These are phyloP conservation scores for Proliferodiscus dingleyae DNA, from an alignment of 2,329 filamentous ascomycete genomes.

Conservation along the genomic window DNA sequence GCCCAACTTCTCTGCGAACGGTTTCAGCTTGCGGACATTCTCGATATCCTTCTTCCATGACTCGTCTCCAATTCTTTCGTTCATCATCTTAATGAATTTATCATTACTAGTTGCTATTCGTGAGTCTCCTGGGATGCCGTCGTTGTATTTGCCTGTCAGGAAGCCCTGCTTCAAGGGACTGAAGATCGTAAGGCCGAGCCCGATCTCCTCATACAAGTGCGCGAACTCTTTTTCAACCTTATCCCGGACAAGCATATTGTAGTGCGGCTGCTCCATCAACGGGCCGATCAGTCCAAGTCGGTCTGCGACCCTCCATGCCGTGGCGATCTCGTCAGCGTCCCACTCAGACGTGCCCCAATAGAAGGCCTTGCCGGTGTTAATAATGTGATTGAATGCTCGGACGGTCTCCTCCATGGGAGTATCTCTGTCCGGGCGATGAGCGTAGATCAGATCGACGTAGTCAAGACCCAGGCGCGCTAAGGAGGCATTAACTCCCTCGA, in stretches of 20 bases:
- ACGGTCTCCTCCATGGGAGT: constrained; percentile 69
- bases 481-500: constrained; percentile 53
- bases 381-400: constrained; percentile 65
- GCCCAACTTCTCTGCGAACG: constrained; percentile 60
- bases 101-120: constrained; percentile 52
- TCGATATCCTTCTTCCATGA: constrained; percentile 52
- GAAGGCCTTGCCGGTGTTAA: constrained; percentile 62
- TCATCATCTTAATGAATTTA: constrained; percentile 41
- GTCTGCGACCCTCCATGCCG: constrained; percentile 57
- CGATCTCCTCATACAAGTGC: constrained; percentile 54
- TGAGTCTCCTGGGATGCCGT: constrained; percentile 56
- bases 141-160: constrained; percentile 63
- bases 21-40: constrained; percentile 54
- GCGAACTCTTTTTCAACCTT: constrained; percentile 61
- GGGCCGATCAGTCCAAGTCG: constrained; percentile 57
- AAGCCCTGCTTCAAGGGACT: constrained; percentile 57
- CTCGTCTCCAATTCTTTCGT: constrained; percentile 40
- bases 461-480: constrained; percentile 41
- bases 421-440: constrained; percentile 61
- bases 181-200: constrained; percentile 59
- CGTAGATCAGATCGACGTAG: constrained; percentile 66
- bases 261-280: constrained; percentile 61
- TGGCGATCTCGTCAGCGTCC: constrained; percentile 60
- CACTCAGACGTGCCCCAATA: constrained; percentile 70
- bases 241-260: constrained; percentile 58